phyloP scores from a whole-genome alignment of 768 basidiomycete genomes.

The Leccinum uliginosum region DNA sequence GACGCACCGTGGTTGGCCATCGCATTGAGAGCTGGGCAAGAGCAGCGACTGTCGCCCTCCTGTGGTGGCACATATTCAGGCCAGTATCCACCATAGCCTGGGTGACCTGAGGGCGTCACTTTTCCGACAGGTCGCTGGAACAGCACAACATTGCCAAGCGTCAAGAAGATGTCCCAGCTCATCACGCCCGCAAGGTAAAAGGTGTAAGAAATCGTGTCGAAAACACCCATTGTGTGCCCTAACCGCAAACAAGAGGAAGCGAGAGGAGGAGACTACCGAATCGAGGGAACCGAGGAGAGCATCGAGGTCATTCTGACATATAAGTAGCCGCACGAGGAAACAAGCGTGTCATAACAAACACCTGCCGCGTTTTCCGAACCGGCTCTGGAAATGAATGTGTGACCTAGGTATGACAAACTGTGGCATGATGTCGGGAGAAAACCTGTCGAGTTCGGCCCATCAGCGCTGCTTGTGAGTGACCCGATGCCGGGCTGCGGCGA shows the following conservation, averaged over 20 bases:
- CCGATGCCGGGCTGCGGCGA: no score
- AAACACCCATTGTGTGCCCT: conserved; percentile 10
- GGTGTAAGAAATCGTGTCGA: conserved; percentile 6
- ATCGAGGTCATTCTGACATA: conserved; percentile 1
- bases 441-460: not conserved
- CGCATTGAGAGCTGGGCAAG: conserved; percentile 74
- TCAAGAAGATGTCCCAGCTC: conserved; percentile 19
- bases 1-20: conserved; percentile 78
- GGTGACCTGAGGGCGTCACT: conserved; percentile 51
- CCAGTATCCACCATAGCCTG: conserved; percentile 65
- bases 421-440: not conserved
- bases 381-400: not conserved
- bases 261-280: conserved; percentile 23
- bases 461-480: not conserved
- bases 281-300: not conserved
- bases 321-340: not conserved
- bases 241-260: not conserved
- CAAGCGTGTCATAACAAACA: not conserved
- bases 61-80: conserved; percentile 57
- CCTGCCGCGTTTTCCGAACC: not conserved
- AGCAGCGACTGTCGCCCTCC: conserved; percentile 64
- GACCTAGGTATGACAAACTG: not conserved
- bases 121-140: conserved; percentile 38
- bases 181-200: conserved; percentile 10
- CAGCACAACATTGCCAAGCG: conserved; percentile 17